Evolutionary conservation across 2,329 filamentous ascomycete genomes (phyloP).

Genomic region (Aspergillus proliferans): DNA sequence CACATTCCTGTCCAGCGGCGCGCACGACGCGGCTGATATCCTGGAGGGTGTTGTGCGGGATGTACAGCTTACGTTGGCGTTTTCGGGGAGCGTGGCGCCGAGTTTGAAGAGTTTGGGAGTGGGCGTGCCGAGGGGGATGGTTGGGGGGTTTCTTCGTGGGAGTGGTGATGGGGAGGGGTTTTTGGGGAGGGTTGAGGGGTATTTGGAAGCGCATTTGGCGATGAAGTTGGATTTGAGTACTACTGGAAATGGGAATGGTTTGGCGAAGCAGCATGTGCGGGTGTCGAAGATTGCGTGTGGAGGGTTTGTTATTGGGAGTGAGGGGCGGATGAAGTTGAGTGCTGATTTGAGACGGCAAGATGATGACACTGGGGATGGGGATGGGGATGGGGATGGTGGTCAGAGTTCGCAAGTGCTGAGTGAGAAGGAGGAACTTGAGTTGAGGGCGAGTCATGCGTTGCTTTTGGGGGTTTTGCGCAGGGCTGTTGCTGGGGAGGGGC

Average conservation of each 20-base stretch:
- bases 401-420: slow-evolving; percentile 7
- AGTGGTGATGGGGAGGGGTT: slow-evolving; percentile 13
- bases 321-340: slow-evolving; percentile 35
- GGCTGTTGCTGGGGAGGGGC: slow-evolving; percentile 18
- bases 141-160: slow-evolving; percentile 15
- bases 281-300: slow-evolving; percentile 34
- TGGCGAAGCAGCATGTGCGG: slow-evolving; percentile 23
- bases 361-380: slow-evolving; percentile 5
- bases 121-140: slow-evolving; percentile 25
- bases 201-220: slow-evolving; percentile 33
- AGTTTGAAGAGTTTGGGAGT: slow-evolving; percentile 30
- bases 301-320: slow-evolving; percentile 33
- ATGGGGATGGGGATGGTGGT: slow-evolving; percentile 14
- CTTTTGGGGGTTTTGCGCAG: slow-evolving; percentile 25
- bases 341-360: slow-evolving; percentile 10
- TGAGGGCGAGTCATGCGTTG: slow-evolving; percentile 27
- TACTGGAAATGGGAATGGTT: slow-evolving; percentile 1
- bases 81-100: slow-evolving; percentile 29
- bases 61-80: slow-evolving; percentile 34
- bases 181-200: slow-evolving; percentile 25
- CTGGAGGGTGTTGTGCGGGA: slow-evolving; percentile 32
- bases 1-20: slow-evolving; percentile 4
- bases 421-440: slow-evolving; percentile 15
- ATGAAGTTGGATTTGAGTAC: slow-evolving; percentile 32
- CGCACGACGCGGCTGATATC: slow-evolving; percentile 4